These are phyloP conservation scores for Aspergillus versicolor DNA, from an alignment of 2,329 filamentous ascomycete genomes.

Conservation along the genomic window DNA sequence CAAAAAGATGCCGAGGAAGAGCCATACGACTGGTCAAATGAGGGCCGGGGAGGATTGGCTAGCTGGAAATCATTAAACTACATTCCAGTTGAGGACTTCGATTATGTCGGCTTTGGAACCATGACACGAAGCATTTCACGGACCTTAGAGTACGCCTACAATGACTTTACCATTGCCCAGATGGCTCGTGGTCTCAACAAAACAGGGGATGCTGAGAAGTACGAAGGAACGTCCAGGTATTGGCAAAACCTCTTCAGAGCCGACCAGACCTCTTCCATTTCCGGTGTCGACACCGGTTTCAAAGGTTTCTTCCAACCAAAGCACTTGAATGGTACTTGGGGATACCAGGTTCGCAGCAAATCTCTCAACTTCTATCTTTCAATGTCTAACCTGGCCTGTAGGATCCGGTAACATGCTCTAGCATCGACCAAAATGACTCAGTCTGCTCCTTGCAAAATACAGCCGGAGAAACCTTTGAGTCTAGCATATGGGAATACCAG, in stretches of 20 bases:
- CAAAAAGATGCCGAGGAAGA: conserved; percentile 69
- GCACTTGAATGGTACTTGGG: conserved; percentile 68
- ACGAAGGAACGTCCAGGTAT: conserved; percentile 58
- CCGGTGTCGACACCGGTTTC: conserved; percentile 64
- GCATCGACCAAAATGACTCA: conserved; percentile 49
- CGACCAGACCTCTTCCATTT: conserved; percentile 58
- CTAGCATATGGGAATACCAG: conserved; percentile 39
- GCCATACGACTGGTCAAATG: conserved; percentile 66
- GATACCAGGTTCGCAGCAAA: conserved; percentile 50
- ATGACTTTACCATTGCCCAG: conserved; percentile 67
- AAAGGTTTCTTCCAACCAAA: conserved; percentile 70
- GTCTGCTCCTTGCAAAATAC: conserved; percentile 35
- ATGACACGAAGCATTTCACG: conserved; percentile 70
- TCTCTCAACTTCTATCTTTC: not conserved
- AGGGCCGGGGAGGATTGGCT: conserved; percentile 67
- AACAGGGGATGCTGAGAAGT: conserved; percentile 57
- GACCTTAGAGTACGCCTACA: conserved; percentile 74
- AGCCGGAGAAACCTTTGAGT: conserved; percentile 34
- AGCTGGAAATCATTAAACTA: conserved; percentile 71
- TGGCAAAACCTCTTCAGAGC: conserved; percentile 69
- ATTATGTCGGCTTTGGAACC: conserved; percentile 64
- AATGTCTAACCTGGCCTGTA: conserved; percentile 36
- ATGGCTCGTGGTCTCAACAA: conserved; percentile 60
- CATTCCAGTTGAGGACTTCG: conserved; percentile 69
- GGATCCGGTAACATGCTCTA: conserved; percentile 57